Conservation (phyloP, 2,329 filamentous ascomycete species). For the Calonectria honghensis region DNA sequence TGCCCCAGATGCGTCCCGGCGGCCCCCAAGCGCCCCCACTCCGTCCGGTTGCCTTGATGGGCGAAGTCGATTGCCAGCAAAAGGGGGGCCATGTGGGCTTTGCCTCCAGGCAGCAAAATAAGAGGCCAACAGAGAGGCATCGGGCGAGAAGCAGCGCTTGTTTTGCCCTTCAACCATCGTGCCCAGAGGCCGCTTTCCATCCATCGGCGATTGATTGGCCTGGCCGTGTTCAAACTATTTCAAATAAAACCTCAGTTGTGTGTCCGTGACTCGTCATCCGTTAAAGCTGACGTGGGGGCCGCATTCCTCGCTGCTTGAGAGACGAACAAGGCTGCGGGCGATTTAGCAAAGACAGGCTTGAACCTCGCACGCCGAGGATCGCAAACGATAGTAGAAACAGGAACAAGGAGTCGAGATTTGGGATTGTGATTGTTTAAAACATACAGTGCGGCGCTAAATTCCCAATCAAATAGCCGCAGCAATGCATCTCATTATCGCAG, state of each 20-base stretch:
- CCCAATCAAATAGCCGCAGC: neutral
- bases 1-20: neutral
- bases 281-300: neutral
- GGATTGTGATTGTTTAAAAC: neutral
- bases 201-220: neutral
- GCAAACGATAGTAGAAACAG: no score
- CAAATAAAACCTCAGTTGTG: neutral
- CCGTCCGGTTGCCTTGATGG: slow-evolving; percentile 12
- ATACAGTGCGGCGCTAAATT: slow-evolving; percentile 3
- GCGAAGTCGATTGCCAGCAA: neutral
- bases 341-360: neutral
- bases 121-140: slow-evolving; percentile 2
- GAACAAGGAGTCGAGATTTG: neutral
- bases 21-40: slow-evolving; percentile 23
- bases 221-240: neutral
- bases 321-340: slow-evolving; percentile 2
- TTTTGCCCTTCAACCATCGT: neutral
- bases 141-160: neutral
- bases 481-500: neutral
- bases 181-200: neutral
- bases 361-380: neutral
- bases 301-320: neutral
- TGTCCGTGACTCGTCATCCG: slow-evolving; percentile 1
- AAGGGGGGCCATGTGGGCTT: neutral
- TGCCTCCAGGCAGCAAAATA: slow-evolving; percentile 4